phyloP scores from a whole-genome alignment of 306 rosid genomes.

The Citrullus mucosospermus region DNA sequence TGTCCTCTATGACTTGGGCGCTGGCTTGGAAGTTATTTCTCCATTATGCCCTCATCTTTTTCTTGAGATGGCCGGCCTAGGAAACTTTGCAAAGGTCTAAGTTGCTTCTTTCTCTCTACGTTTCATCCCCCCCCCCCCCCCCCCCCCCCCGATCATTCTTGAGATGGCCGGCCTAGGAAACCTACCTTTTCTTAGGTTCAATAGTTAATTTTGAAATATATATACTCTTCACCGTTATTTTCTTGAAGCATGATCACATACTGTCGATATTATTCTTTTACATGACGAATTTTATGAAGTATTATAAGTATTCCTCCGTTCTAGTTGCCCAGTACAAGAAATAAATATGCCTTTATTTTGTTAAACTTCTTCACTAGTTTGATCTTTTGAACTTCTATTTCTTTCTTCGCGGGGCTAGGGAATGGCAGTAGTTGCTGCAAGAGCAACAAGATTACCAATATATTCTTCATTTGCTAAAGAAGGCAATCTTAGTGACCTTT shows the following conservation, averaged over 20 bases:
- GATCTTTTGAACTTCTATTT: not conserved
- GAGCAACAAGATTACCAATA: slow-evolving; percentile 98
- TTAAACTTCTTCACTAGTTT: not conserved
- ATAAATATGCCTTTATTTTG: not conserved
- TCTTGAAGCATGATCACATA: not conserved
- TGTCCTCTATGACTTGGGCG: slow-evolving; percentile 75
- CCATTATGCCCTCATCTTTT: slow-evolving; percentile 95
- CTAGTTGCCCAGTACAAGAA: not conserved
- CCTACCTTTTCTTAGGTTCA: not conserved
- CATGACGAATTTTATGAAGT: not conserved
- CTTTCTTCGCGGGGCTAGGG: slow-evolving; percentile 40
- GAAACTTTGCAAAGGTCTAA: slow-evolving; percentile 78
- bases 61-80: slow-evolving; percentile 90
- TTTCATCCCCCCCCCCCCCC: not conserved
- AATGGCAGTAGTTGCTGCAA: slow-evolving; percentile 96
- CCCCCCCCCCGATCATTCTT: too few species aligned
- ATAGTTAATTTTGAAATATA: not conserved
- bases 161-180: too few species aligned
- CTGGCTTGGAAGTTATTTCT: slow-evolving; percentile 92
- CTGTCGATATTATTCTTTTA: not conserved
- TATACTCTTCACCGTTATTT: not conserved
- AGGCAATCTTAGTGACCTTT: slow-evolving; percentile 96
- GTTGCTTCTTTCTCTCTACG: not conserved
- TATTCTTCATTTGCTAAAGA: slow-evolving; percentile 96
- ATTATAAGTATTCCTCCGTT: not conserved